phyloP scores from a whole-genome alignment of 75 land plant genomes.

The Isoetes taiwanensis region DNA sequence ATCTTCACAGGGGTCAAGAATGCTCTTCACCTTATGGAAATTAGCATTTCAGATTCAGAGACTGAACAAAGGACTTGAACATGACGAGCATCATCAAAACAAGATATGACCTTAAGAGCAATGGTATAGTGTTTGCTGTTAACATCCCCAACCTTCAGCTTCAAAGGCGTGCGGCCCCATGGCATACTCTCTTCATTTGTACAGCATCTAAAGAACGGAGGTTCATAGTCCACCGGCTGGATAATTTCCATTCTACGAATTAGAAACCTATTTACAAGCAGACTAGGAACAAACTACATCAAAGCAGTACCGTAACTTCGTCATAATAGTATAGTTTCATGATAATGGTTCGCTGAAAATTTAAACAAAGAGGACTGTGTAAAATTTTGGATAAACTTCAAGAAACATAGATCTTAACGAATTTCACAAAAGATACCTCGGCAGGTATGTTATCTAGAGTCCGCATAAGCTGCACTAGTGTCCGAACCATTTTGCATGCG shows the following conservation, averaged over 20 bases:
- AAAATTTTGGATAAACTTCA: no score
- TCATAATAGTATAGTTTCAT: constrained; percentile 93
- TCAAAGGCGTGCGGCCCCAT: constrained; percentile 54
- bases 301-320: constrained; percentile 58
- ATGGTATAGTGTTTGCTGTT: constrained; percentile 65
- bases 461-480: constrained; percentile 74
- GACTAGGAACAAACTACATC: not conserved
- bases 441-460: constrained; percentile 78
- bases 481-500: constrained; percentile 85
- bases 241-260: constrained; percentile 3
- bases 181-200: constrained; percentile 33
- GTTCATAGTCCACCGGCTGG: constrained; percentile 86
- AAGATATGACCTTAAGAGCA: constrained; percentile 54
- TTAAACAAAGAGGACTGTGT: no score
- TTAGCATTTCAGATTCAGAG: no score
- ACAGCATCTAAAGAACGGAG: constrained; percentile 69
- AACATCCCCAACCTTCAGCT: constrained; percentile 13
- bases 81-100: not conserved
- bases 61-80: not conserved
- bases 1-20: constrained; percentile 62
- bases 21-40: constrained; percentile 51
- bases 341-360: constrained; percentile 69
- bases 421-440: constrained; percentile 36
- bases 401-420: not conserved
- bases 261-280: not conserved